Evolutionary conservation across 148 eudicot species (phyloP).

Genomic region (Rhododendron mucronatum): DNA sequence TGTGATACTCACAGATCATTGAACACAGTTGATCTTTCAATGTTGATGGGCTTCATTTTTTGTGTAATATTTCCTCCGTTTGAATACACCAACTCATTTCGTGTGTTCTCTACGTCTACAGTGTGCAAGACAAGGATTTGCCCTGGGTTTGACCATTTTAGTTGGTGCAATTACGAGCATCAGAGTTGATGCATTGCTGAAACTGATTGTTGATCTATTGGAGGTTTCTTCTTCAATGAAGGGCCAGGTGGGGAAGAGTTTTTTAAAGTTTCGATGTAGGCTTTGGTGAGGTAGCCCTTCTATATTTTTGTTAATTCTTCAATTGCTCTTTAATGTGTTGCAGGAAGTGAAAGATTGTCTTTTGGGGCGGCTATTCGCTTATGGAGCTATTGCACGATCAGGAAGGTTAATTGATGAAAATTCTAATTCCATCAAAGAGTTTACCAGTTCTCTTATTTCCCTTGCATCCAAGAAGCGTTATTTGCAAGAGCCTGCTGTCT

Average conservation of each 20-base stretch:
- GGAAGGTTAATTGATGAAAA: constrained; percentile 57
- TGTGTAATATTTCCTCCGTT: not conserved
- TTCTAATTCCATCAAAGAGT: constrained; percentile 57
- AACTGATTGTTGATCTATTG: constrained; percentile 60
- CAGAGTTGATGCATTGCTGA: constrained; percentile 62
- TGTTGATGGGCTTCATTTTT: not conserved
- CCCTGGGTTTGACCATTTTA: constrained; percentile 74
- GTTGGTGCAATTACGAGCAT: constrained; percentile 55
- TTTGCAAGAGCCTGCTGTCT: constrained; percentile 81
- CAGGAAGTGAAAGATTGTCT: constrained; percentile 85
- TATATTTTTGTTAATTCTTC: not conserved
- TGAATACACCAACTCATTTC: not conserved
- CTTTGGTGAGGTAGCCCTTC: not conserved
- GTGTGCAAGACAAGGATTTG: constrained; percentile 99
- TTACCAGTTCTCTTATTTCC: constrained; percentile 44
- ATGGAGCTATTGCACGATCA: constrained; percentile 80
- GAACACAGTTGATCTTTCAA: not conserved
- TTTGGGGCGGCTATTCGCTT: constrained; percentile 88
- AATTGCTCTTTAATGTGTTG: constrained; percentile 19
- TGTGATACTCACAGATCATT: not conserved
- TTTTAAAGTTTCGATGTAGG: not conserved
- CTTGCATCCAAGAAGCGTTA: constrained; percentile 80
- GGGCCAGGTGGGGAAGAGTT: constrained; percentile 70
- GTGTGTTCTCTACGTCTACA: constrained; percentile 23
- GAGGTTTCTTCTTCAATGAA: constrained; percentile 85